These are phyloP conservation scores for Penicillium maclennaniae DNA, from an alignment of 495 filamentous ascomycete species.

Conservation along the genomic window DNA sequence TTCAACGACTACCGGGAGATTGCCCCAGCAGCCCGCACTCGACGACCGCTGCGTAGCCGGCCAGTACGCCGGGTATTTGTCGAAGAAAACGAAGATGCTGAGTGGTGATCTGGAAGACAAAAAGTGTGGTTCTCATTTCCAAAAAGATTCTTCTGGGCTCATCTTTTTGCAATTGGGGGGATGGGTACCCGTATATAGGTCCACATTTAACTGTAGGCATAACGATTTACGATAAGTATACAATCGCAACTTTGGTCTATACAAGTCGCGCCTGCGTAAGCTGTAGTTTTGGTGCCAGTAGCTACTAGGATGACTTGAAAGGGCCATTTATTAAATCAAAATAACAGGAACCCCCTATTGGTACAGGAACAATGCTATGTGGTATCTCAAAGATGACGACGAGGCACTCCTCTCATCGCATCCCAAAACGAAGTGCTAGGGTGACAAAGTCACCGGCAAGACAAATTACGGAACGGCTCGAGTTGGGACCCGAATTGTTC, in stretches of 20 bases:
- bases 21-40: constrained; percentile 7
- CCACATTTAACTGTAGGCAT: neutral
- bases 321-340: constrained; percentile 20
- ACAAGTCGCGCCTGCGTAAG: neutral
- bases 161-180: neutral
- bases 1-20: constrained; percentile 28
- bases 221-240: constrained; percentile 8
- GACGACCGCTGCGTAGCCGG: constrained; percentile 23
- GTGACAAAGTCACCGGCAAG: constrained; percentile 4
- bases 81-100: constrained; percentile 11
- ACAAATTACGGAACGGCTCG: constrained; percentile 8
- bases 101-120: constrained; percentile 10
- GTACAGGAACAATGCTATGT: constrained; percentile 25
- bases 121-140: neutral
- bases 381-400: constrained; percentile 29
- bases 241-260: neutral
- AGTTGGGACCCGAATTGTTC: neutral
- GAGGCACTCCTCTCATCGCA: constrained; percentile 20
- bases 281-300: neutral
- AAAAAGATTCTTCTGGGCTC: neutral
- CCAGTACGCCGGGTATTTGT: constrained; percentile 18
- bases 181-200: neutral
- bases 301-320: neutral
- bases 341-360: constrained; percentile 19
- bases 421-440: constrained; percentile 19